Conservation (phyloP, 768 basidiomycete genomes). For the Podaxis mareebaensis region DNA sequence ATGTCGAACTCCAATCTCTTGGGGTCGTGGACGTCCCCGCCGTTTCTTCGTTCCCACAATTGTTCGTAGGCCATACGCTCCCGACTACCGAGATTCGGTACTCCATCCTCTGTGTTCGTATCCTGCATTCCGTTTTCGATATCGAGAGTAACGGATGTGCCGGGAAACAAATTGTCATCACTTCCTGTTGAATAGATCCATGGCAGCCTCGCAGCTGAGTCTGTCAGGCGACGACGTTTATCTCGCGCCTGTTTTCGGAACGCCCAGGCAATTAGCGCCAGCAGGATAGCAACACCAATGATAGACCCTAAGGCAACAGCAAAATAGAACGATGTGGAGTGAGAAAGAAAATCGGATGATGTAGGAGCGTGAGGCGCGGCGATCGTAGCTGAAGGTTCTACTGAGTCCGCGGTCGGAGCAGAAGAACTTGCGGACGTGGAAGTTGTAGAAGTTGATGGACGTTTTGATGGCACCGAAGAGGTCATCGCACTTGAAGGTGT, state of each 20-base stretch:
- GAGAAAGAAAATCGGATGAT: slow-evolving; percentile 21
- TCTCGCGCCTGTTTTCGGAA: slow-evolving; percentile 38
- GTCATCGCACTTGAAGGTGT: slow-evolving; percentile 3
- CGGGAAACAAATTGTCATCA: slow-evolving; percentile 26
- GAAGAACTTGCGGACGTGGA: not conserved
- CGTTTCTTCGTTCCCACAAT: slow-evolving; percentile 37
- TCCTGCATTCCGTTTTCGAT: slow-evolving; percentile 20
- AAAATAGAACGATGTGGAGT: slow-evolving; percentile 47
- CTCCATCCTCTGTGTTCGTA: slow-evolving; percentile 20
- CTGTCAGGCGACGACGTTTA: slow-evolving; percentile 33
- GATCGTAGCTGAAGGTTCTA: slow-evolving; percentile 13
- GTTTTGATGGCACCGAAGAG: slow-evolving; percentile 1
- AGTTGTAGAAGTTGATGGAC: not conserved
- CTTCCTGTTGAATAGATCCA: slow-evolving; percentile 28
- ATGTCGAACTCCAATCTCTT: slow-evolving; percentile 32
- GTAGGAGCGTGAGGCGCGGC: slow-evolving; percentile 3
- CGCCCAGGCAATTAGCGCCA: slow-evolving; percentile 50
- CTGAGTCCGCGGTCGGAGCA: slow-evolving; percentile 14
- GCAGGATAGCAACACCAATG: slow-evolving; percentile 42
- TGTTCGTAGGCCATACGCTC: slow-evolving; percentile 27
- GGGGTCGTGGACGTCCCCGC: slow-evolving; percentile 45
- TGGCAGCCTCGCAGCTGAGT: slow-evolving; percentile 31
- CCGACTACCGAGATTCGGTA: slow-evolving; percentile 26
- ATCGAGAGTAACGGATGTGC: slow-evolving; percentile 21
- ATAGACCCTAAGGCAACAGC: slow-evolving; percentile 51